Evolutionary conservation across 495 filamentous ascomycete species (phyloP).

Genomic region (Aspergillus bertholletiae): DNA sequence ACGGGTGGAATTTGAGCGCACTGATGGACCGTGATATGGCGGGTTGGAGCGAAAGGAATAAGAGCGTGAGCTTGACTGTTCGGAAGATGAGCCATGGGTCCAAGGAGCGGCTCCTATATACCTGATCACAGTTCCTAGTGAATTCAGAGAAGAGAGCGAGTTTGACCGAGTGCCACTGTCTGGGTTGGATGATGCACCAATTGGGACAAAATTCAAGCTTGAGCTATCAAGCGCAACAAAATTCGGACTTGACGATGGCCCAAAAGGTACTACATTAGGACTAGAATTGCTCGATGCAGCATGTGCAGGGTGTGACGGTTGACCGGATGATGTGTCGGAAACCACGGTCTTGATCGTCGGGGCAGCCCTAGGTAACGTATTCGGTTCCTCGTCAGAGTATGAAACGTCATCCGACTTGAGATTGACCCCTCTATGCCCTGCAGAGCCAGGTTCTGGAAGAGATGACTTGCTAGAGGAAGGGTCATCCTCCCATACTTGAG

Average conservation of each 20-base stretch:
- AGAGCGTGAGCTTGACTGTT: slow-evolving; percentile 32
- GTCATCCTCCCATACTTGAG: slow-evolving; percentile 45
- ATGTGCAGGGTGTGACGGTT: slow-evolving; percentile 17
- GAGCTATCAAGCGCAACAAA: slow-evolving; percentile 42
- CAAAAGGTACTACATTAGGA: slow-evolving; percentile 41
- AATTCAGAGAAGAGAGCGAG: slow-evolving; percentile 46
- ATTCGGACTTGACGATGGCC: slow-evolving; percentile 44
- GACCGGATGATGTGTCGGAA: slow-evolving; percentile 27
- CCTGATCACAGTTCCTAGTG: slow-evolving; percentile 47
- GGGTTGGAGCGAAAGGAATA: slow-evolving; percentile 41
- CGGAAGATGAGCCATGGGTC: slow-evolving; percentile 35
- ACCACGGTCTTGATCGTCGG: slow-evolving; percentile 41
- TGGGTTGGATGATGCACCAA: slow-evolving; percentile 32
- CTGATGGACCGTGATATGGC: slow-evolving; percentile 28
- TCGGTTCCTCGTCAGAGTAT: slow-evolving; percentile 40
- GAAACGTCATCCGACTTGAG: slow-evolving; percentile 20
- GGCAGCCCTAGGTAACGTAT: slow-evolving; percentile 30
- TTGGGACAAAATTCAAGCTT: slow-evolving; percentile 37
- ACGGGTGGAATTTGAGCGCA: slow-evolving; percentile 27
- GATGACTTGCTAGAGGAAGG: slow-evolving; percentile 42
- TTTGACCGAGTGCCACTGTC: slow-evolving; percentile 38
- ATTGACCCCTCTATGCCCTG: slow-evolving; percentile 23
- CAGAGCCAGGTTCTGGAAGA: slow-evolving; percentile 27
- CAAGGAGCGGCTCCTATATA: slow-evolving; percentile 34
- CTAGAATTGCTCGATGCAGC: slow-evolving; percentile 33